Base-by-base conservation (phyloP, 192 early-diverging fungal genomes). In the Backusella westeae region DNA sequence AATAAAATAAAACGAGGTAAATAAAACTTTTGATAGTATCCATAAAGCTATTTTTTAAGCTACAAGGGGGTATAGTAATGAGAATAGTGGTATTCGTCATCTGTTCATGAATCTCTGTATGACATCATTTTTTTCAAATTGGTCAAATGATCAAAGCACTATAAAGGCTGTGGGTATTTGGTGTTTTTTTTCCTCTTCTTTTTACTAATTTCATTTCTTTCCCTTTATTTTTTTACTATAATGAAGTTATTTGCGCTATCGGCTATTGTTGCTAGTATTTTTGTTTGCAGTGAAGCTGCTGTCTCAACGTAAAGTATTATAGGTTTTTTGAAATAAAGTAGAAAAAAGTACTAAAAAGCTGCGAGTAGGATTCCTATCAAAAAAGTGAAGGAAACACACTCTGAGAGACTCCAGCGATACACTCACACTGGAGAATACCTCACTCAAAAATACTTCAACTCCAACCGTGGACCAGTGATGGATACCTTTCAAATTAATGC, bases 371-470 rank as follows among this genome's bases (percentile, higher is more conserved):
- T 90, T 56, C 73, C 79, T 29, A 81, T 95, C 77, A 94, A 94
- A 83, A 93, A 93, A 86, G 75, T 88, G 15, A 36, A 78, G 12
- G 86, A 94, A 63, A 87, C 93, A 12, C 83, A 90, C 35, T 83
- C 87, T 23, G 86, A 91, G 67, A 85, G 83, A 69, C 80, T 93
- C 44, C 83, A 87, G 44, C 90, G 92, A 72, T 90, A 91, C 65
- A 81, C 87, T 34, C 87, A 90, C 78, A 85, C 90, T 35, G 90
- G 92, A 53, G 77, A 82, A 41, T 90, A 91, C 78, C 85, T 95
- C 49, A 84, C 88, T 52, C 93, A 94, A 81, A 95, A 95, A 83
- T 95, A 95, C 89, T 91, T 92, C 87, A 89, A 87, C 26, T 38
- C 74, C 17, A 32, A 41, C 15, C 46, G 74, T 73, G n/a, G 78